Conservation (phyloP, 176 grass and related monocot species). For the Elymus sibiricus region DNA sequence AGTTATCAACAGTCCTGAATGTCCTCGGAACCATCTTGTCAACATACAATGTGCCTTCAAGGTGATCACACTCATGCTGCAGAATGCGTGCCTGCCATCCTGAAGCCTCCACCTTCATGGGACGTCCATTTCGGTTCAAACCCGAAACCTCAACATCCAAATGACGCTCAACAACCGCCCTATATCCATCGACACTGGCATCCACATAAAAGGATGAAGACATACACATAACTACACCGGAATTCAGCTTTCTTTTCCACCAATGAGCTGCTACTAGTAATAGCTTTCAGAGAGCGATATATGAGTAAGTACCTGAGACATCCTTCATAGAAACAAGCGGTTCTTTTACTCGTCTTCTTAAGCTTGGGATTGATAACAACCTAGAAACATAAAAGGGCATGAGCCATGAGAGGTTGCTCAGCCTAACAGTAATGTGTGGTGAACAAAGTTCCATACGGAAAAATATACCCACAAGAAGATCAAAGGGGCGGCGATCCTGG, state of each 20-base stretch:
- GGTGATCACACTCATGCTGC: slow-evolving; percentile 96
- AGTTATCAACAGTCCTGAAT: slow-evolving; percentile 80
- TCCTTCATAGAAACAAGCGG: slow-evolving; percentile 81
- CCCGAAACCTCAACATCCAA: slow-evolving; percentile 89
- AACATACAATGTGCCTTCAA: slow-evolving; percentile 85
- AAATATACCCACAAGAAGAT: slow-evolving; percentile 69
- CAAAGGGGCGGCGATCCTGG: slow-evolving; percentile 75
- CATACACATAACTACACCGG: not conserved
- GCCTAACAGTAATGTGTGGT: not conserved
- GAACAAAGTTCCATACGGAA: not conserved
- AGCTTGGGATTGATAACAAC: slow-evolving; percentile 89
- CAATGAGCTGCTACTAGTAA: not conserved
- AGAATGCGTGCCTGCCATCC: slow-evolving; percentile 95
- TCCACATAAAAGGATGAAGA: not conserved
- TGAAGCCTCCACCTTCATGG: slow-evolving; percentile 71
- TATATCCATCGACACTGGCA: slow-evolving; percentile 85
- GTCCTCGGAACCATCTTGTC: slow-evolving; percentile 90
- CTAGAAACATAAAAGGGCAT: slow-evolving; percentile 27
- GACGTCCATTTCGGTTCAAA: slow-evolving; percentile 59
- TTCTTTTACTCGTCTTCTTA: slow-evolving; percentile 67
- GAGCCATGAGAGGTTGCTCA: not conserved
- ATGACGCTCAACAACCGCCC: slow-evolving; percentile 69
- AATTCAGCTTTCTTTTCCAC: not conserved
- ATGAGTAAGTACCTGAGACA: slow-evolving; percentile 67
- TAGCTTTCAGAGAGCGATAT: slow-evolving; percentile 10